Evolutionary conservation across 805 yeast species (phyloP), one percentile per base, ranked within the genome.

Genomic region (Monosporozyma unispora): DNA sequence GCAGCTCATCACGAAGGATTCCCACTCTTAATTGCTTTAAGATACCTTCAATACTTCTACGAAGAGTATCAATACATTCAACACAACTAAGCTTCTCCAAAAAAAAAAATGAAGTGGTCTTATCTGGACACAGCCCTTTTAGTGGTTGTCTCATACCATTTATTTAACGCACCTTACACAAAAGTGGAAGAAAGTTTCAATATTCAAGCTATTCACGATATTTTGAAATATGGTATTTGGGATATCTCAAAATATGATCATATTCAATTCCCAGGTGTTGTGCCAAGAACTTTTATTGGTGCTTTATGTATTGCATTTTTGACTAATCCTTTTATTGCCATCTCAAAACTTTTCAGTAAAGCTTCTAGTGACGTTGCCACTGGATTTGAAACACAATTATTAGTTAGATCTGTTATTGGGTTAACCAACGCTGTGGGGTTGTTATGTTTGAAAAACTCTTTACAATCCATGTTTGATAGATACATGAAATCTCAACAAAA

Each of bases 101-200:
- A 28, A 12, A 3, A 23, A 22, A 48, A 5, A 4, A 60, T 62
- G 63, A 37, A 52, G 44, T 58, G 64, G 62, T 57, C 64, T 14
- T 54, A 55, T 46, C 45, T 59, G 23, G 64, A 61, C 40, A 57
- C 70, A 7, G 50, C 69, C 5, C 63, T 83, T 14, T 52, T 84
- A 19, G 70, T 67, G 3, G 62, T 75, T 5, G 72, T 84, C 10
- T 62, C 72, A 1, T 66, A 67, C 44, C 81, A 82, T 61, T 57
- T 84, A 52, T 54, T 70, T 10, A 57, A 77, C 1, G 75, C 96
- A 0, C 97, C 96, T 0, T 87, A 70, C 66, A 84, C 97, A 1
- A 91, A 91, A 67, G 96, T 91, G 0, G 97, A 91, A 63, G 98
- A 91, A 64, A 87, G 96, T 27, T 91, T 91, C 73, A 87, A 83